Evolutionary conservation across 805 yeast genomes (phyloP).

Genomic region (Metschnikowia reukaufii): DNA sequence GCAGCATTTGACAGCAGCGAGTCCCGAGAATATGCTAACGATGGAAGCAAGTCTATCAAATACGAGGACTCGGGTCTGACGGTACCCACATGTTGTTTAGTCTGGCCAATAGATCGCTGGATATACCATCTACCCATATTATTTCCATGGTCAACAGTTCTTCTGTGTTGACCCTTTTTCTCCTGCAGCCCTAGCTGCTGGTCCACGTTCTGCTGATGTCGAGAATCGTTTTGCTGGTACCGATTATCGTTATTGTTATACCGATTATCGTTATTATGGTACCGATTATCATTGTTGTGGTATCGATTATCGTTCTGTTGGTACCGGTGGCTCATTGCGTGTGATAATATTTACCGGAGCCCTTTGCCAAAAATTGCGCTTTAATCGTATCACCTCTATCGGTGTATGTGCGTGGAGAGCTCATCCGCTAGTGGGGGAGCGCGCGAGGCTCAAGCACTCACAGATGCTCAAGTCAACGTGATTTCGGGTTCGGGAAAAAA

Average conservation of each 20-base stretch:
- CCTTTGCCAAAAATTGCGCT: neutral
- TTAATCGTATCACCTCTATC: neutral
- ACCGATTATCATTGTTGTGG: constrained; percentile 5
- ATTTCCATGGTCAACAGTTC: constrained; percentile 78
- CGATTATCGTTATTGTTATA: constrained; percentile 2
- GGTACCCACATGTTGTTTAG: constrained; percentile 46
- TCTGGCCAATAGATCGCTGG: constrained; percentile 45
- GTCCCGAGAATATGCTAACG: constrained; percentile 51
- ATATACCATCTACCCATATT: constrained; percentile 64
- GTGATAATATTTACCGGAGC: neutral
- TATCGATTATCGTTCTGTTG: constrained; percentile 6
- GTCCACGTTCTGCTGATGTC: constrained; percentile 37
- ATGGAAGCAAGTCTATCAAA: constrained; percentile 63
- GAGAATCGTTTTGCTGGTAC: constrained; percentile 9
- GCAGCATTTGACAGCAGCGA: constrained; percentile 37
- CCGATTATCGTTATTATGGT: constrained; percentile 3
- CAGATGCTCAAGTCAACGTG: too few species aligned
- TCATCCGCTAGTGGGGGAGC: too few species aligned
- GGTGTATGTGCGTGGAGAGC: neutral
- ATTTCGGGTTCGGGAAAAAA: too few species aligned
- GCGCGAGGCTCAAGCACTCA: too few species aligned
- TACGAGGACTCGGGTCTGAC: constrained; percentile 71
- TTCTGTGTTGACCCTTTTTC: constrained; percentile 54
- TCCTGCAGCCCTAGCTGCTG: constrained; percentile 48
- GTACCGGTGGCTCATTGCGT: constrained; percentile 6